A percentile compares a stretch with the other conserved stretches of the same genome.
Conservation (phyloP, 2,329 filamentous ascomycete genomes). For the Beauveria sp. region DNA sequence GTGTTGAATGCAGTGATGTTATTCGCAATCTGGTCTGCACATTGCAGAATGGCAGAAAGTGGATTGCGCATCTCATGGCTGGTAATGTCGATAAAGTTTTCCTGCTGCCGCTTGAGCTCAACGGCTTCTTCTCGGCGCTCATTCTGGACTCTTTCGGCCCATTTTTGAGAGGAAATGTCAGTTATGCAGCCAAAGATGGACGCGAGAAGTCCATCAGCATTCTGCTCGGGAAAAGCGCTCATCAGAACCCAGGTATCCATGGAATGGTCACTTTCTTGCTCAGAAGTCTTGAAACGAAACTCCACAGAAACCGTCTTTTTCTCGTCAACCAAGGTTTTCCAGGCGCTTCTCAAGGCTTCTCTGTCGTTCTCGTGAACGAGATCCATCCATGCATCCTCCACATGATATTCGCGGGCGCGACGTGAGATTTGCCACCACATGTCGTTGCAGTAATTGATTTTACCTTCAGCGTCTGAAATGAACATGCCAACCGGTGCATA, state of each 20-base stretch:
- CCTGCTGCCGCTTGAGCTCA: slow-evolving; percentile 66
- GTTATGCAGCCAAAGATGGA: slow-evolving; percentile 75
- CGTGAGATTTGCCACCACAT: slow-evolving; percentile 68
- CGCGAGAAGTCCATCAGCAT: slow-evolving; percentile 56
- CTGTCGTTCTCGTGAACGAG: slow-evolving; percentile 62
- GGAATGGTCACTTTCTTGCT: slow-evolving; percentile 50
- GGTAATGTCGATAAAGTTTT: slow-evolving; percentile 68
- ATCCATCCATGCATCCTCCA: slow-evolving; percentile 62
- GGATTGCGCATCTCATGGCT: slow-evolving; percentile 73
- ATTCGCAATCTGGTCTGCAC: slow-evolving; percentile 62
- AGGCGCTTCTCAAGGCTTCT: slow-evolving; percentile 48
- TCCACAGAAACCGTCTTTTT: slow-evolving; percentile 61
- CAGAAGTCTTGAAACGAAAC: slow-evolving; percentile 66
- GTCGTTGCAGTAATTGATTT: slow-evolving; percentile 74
- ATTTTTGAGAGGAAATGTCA: slow-evolving; percentile 80
- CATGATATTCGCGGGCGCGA: slow-evolving; percentile 51
- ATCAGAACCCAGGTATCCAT: slow-evolving; percentile 71
- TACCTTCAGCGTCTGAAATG: slow-evolving; percentile 64
- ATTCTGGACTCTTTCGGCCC: slow-evolving; percentile 73
- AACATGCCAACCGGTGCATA: slow-evolving; percentile 80
- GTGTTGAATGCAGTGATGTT: slow-evolving; percentile 37
- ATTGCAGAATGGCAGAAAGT: slow-evolving; percentile 66
- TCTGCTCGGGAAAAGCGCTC: slow-evolving; percentile 66
- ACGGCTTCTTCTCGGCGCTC: slow-evolving; percentile 72
- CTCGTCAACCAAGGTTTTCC: slow-evolving; percentile 54